These are phyloP conservation scores for Coffea eugenioides DNA, from an alignment of 257 asterid species.

Conservation along the genomic window DNA sequence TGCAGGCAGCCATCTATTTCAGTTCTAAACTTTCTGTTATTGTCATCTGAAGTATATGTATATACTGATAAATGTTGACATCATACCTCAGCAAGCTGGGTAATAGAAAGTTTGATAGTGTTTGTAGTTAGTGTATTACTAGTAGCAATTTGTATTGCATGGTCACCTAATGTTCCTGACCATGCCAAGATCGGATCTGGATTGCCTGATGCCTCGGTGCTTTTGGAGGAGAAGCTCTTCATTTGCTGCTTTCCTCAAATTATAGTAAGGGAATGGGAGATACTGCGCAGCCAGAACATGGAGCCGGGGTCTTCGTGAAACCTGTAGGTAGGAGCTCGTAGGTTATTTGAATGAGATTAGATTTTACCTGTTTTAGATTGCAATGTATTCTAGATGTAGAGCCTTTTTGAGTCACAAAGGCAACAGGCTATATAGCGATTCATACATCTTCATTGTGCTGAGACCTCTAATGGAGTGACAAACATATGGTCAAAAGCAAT, in stretches of 20 bases:
- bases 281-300: background rate
- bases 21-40: background rate
- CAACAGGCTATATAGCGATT: background rate
- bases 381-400: background rate
- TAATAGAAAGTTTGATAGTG: constrained; percentile 5
- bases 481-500: background rate
- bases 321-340: background rate
- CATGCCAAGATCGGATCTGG: background rate
- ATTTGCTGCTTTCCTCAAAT: background rate
- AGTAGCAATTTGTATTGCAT: background rate
- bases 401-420: background rate
- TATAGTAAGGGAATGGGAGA: background rate
- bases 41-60: constrained; percentile 6
- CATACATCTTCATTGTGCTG: background rate
- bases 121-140: constrained; percentile 9
- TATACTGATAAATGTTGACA: constrained; percentile 6
- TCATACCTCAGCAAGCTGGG: constrained; percentile 3
- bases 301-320: background rate
- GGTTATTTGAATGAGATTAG: background rate
- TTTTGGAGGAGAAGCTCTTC: background rate
- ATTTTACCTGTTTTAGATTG: background rate
- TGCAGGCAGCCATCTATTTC: constrained; percentile 8
- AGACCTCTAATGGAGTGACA: background rate
- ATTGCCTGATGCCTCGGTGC: background rate
- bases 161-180: background rate